Conservation (phyloP, 2,329 filamentous ascomycete species). For the Lecanicillium sp. region DNA sequence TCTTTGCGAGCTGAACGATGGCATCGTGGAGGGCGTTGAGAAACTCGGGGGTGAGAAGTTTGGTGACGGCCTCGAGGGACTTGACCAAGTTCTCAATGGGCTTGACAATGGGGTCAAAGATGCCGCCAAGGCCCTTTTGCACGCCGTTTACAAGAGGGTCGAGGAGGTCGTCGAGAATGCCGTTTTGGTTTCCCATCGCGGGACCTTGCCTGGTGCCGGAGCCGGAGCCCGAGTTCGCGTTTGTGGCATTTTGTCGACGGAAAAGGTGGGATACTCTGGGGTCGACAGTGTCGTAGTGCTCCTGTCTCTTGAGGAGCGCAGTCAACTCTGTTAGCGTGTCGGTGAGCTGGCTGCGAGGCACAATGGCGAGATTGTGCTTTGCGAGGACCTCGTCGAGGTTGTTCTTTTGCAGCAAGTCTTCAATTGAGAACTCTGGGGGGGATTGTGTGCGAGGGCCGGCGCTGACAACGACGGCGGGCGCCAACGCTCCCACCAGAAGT, state of each 20-base stretch:
- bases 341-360: conserved; percentile 40
- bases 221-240: conserved; percentile 10
- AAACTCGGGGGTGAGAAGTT: conserved; percentile 33
- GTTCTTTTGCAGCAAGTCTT: conserved; percentile 36
- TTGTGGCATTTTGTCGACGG: conserved; percentile 12
- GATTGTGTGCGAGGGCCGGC: conserved; percentile 21
- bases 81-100: conserved; percentile 24
- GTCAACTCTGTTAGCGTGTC: conserved; percentile 38
- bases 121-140: conserved; percentile 5
- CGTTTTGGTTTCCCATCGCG: conserved; percentile 12
- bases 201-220: conserved; percentile 14
- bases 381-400: conserved; percentile 36
- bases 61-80: conserved; percentile 24
- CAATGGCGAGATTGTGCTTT: conserved; percentile 38
- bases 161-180: conserved; percentile 19
- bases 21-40: conserved; percentile 35
- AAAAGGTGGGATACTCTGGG: conserved; percentile 9
- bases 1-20: conserved; percentile 33
- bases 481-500: conserved; percentile 28
- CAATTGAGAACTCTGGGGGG: conserved; percentile 31
- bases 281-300: conserved; percentile 12
- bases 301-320: conserved; percentile 31
- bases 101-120: conserved; percentile 19
- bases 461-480: conserved; percentile 29
- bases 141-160: conserved; percentile 19